These are phyloP conservation scores for Graphilbum sp. DNA, from an alignment of 2,329 filamentous ascomycete species.

Conservation along the genomic window DNA sequence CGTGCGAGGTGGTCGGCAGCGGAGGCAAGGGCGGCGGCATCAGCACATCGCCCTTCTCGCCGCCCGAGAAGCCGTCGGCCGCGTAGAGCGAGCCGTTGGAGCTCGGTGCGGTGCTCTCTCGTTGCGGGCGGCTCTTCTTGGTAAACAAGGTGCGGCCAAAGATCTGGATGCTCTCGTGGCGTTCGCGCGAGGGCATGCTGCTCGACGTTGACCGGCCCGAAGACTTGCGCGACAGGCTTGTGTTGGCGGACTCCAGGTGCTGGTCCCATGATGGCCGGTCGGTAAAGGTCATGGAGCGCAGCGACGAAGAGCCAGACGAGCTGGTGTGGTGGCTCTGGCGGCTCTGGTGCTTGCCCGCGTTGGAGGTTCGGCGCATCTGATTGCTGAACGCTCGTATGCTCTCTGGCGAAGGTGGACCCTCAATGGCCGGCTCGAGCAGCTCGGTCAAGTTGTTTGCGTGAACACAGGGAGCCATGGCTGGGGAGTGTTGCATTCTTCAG, in stretches of 20 bases:
- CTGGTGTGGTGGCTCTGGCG: conserved; percentile 25
- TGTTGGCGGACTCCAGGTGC: conserved; percentile 19
- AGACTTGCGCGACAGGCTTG: conserved; percentile 33
- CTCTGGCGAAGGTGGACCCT: conserved; percentile 44
- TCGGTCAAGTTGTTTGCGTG: conserved; percentile 18
- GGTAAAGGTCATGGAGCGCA: conserved; percentile 25
- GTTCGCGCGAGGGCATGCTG: conserved; percentile 34
- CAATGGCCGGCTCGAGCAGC: conserved; percentile 39
- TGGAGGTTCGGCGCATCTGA: conserved; percentile 39
- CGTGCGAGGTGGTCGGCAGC: conserved; percentile 15
- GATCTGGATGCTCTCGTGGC: conserved; percentile 41
- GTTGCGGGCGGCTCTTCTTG: conserved; percentile 33
- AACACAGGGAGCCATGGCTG: conserved; percentile 2
- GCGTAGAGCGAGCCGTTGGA: conserved; percentile 32
- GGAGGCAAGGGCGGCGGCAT: conserved; percentile 9
- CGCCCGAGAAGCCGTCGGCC: conserved; percentile 21
- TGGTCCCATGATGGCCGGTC: conserved; percentile 35
- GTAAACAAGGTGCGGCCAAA: conserved; percentile 44
- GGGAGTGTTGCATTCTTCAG: neutral
- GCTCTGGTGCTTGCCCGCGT: conserved; percentile 25
- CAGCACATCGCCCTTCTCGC: conserved; percentile 13
- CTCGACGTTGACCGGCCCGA: conserved; percentile 38
- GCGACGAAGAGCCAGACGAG: conserved; percentile 40
- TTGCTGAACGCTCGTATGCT: conserved; percentile 40
- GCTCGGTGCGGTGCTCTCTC: conserved; percentile 31